Evolutionary conservation across 2,329 filamentous ascomycete species (phyloP).

Genomic region (Triangularia setosa): DNA sequence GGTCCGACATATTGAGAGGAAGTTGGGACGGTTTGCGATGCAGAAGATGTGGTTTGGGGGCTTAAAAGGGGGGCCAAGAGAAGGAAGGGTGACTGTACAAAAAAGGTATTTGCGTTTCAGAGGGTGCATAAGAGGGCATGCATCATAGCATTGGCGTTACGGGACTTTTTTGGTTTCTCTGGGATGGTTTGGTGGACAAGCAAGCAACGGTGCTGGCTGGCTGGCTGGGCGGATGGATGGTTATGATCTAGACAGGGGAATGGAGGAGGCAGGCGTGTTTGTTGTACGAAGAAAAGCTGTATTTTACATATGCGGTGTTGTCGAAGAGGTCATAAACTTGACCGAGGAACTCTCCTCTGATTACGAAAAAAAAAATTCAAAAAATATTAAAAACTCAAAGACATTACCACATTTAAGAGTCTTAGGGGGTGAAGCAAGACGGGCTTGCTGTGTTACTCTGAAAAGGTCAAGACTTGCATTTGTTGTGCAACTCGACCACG

Average conservation of each 20-base stretch:
- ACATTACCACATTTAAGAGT: too few species aligned
- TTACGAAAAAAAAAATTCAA: not conserved
- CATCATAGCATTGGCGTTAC: slow-evolving; percentile 11
- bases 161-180: not conserved
- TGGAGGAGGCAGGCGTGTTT: not conserved
- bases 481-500: not conserved
- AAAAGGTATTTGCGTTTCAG: not conserved
- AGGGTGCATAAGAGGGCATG: not conserved
- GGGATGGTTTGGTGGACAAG: not conserved
- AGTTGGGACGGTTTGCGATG: too few species aligned
- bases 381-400: not conserved
- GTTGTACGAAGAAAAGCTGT: not conserved
- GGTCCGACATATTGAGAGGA: too few species aligned
- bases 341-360: not conserved
- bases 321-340: not conserved
- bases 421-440: not conserved
- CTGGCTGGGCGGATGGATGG: not conserved
- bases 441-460: not conserved
- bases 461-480: not conserved
- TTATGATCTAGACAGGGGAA: not conserved
- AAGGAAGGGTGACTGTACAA: not conserved
- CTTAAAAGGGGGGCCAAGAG: too few species aligned
- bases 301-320: not conserved
- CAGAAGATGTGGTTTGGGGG: too few species aligned
- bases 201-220: not conserved